These are phyloP conservation scores for Apiospora aurea DNA, from an alignment of 2,329 filamentous ascomycete genomes.

Conservation along the genomic window DNA sequence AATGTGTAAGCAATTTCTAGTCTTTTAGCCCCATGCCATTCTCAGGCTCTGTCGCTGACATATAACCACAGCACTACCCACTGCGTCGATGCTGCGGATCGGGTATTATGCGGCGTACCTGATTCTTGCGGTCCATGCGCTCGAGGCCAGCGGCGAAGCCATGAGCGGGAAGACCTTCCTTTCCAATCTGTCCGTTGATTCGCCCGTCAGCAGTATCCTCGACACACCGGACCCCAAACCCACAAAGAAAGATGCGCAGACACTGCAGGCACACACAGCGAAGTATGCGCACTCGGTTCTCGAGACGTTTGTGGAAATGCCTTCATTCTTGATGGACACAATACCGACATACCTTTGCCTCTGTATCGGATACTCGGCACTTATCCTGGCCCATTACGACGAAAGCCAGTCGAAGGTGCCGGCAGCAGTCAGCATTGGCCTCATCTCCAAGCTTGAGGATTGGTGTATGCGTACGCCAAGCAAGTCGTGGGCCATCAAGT, in stretches of 20 bases:
- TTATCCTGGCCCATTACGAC: constrained; percentile 43
- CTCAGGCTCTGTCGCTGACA: constrained; percentile 21
- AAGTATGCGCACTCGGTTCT: constrained; percentile 40
- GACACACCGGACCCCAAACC: constrained; percentile 24
- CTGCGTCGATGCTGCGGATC: constrained; percentile 43
- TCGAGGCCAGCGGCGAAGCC: constrained; percentile 41
- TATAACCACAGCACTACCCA: constrained; percentile 38
- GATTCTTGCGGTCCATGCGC: constrained; percentile 40
- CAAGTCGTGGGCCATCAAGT: constrained; percentile 42
- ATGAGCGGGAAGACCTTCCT: constrained; percentile 39
- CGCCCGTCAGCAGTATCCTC: constrained; percentile 28
- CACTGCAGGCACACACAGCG: constrained; percentile 37
- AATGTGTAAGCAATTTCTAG: constrained; percentile 35
- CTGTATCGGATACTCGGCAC: constrained; percentile 43
- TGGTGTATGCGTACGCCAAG: constrained; percentile 41
- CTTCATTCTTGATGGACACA: constrained; percentile 39
- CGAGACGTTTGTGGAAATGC: constrained; percentile 43
- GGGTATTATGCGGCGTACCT: constrained; percentile 45
- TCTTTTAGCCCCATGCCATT: neutral
- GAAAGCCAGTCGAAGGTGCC: constrained; percentile 40
- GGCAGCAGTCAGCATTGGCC: constrained; percentile 36
- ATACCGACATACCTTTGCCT: constrained; percentile 41
- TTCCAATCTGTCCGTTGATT: constrained; percentile 31
- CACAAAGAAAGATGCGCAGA: constrained; percentile 29
- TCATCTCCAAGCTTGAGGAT: constrained; percentile 40